Evolutionary conservation across 805 yeast genomes (phyloP), one percentile per base, ranked within the genome.

Genomic region (Yarrowia deformans): DNA sequence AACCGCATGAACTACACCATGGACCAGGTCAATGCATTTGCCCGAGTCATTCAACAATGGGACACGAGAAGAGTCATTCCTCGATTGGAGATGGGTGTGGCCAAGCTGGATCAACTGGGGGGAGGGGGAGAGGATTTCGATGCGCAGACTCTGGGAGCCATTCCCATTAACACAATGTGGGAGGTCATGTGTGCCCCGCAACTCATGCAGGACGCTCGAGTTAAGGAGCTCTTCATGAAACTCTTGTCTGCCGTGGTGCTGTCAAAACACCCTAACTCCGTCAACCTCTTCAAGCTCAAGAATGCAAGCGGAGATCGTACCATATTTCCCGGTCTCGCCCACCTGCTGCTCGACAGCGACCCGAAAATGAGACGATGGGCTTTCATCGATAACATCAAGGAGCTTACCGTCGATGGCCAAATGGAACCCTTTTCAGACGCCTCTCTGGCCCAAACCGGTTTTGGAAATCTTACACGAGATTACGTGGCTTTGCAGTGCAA

Each of bases 101-200:
- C 45, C 4, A 32, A 37, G 8, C 35, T 63, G 23, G 39, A 39
- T 8, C 37, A 23, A 23, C 8, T 4, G 10, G 14, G 43, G 37
- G 14, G 10, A 8, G 43, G 39, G 14, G 23, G 18, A 1, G 14
- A 9, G 1, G 29, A 48, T 29, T 63, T 63, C 18, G 68, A 63
- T 32, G 48, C 46, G 1, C 48, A 14, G 13, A 16, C 16, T 2
- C 48, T 63, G 29, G 56, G 56, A 14, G n/a, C 12, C 13, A 49
- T 48, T 39, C 9, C 56, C 29, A 63, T 63, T 29, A 49, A 48
- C 55, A 49, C 68, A 45, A 48, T 49, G 68, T 63, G 68, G 68
- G 68, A 63, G 12, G 45, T 48, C 46, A 35, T 63, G 68, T 63
- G 52, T 8, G 56, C 37, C 6, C 68, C 68, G 3, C 48, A 46